Conservation (phyloP, 805 yeast genomes). For the Yarrowia divulgata region DNA sequence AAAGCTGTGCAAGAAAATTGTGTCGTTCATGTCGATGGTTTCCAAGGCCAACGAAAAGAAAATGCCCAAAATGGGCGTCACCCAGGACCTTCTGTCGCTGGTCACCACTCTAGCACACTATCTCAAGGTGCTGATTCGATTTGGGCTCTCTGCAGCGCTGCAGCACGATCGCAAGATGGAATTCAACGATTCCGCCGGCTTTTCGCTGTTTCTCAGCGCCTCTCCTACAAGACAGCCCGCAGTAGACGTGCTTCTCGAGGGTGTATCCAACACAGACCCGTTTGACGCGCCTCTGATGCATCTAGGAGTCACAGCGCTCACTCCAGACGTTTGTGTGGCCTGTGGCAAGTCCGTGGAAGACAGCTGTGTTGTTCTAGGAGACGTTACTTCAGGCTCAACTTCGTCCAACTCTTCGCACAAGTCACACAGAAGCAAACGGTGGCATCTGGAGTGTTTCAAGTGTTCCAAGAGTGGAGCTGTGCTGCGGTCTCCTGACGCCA, state of each 20-base stretch:
- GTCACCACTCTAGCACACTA: constrained; percentile 94
- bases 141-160: constrained; percentile 80
- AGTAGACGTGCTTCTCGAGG: constrained; percentile 16
- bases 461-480: constrained; percentile 54
- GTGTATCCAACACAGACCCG: constrained; percentile 18
- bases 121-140: constrained; percentile 80
- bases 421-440: constrained; percentile 54
- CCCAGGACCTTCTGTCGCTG: constrained; percentile 65
- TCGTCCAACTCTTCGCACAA: neutral
- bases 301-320: constrained; percentile 47
- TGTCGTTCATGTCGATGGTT: constrained; percentile 84
- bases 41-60: constrained; percentile 59
- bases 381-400: constrained; percentile 45
- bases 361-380: constrained; percentile 66
- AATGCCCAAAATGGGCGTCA: constrained; percentile 44
- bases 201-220: constrained; percentile 10
- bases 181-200: constrained; percentile 50
- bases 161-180: constrained; percentile 49
- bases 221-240: neutral
- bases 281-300: constrained; percentile 47
- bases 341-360: constrained; percentile 86
- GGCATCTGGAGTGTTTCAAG: constrained; percentile 80
- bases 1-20: constrained; percentile 84
- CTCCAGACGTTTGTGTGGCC: constrained; percentile 76
- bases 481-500: neutral